Evolutionary conservation across 768 basidiomycete species (phyloP).

Genomic region (Rhodocollybia butyracea): DNA sequence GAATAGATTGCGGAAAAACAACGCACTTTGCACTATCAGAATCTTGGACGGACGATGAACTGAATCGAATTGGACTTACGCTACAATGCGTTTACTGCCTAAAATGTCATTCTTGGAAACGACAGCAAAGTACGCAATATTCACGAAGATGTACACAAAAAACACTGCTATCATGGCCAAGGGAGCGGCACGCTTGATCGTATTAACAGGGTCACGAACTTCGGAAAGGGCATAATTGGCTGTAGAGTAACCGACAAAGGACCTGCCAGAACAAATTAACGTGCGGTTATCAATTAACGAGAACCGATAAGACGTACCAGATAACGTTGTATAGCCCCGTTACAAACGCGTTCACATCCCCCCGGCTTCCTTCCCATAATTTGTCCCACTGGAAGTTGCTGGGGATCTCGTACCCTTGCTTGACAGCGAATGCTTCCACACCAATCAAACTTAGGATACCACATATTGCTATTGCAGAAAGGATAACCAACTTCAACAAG

Average conservation of each 20-base stretch:
- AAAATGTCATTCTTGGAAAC: conserved; percentile 70
- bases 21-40: conserved; percentile 36
- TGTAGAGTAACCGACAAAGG: conserved; percentile 69
- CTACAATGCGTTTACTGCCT: conserved; percentile 62
- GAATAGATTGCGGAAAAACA: conserved; percentile 75
- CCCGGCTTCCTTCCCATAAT: conserved; percentile 62
- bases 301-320: conserved; percentile 40
- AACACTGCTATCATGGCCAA: conserved; percentile 60
- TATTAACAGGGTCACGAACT: conserved; percentile 63
- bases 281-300: background rate
- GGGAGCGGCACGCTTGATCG: conserved; percentile 69
- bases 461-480: conserved; percentile 47
- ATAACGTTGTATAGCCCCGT: conserved; percentile 67
- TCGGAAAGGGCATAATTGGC: conserved; percentile 77
- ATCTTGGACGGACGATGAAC: background rate
- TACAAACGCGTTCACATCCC: conserved; percentile 56
- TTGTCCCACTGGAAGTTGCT: conserved; percentile 56
- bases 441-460: conserved; percentile 52
- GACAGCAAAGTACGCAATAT: conserved; percentile 72
- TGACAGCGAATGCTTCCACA: conserved; percentile 46
- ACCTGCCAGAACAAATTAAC: conserved; percentile 36
- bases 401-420: conserved; percentile 48
- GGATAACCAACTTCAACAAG: conserved; percentile 54
- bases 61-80: conserved; percentile 38
- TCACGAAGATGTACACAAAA: conserved; percentile 59